Percentiles rank a stretch among this genome's conserved stretches.
Evolutionary conservation across 208 protist genomes (phyloP).

Genomic region (Blastocrithidia nonstop): DNA sequence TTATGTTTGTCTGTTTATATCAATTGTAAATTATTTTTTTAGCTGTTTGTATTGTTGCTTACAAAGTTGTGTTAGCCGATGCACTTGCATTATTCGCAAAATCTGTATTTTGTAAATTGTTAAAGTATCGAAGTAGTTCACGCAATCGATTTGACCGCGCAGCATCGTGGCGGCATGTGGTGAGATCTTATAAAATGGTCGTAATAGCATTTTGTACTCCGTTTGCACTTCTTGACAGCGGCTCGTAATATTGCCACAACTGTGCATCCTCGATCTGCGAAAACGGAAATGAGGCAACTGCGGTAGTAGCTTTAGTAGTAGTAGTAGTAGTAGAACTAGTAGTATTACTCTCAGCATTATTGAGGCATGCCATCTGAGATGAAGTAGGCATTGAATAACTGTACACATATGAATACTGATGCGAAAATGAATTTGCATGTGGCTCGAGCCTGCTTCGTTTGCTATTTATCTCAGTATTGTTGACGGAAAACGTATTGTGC

Average conservation of each 20-base stretch:
- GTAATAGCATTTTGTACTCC: conserved; percentile 20
- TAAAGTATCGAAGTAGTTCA: conserved; percentile 58
- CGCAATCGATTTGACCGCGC: conserved; percentile 36
- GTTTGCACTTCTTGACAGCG: conserved; percentile 9
- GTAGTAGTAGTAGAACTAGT: neutral
- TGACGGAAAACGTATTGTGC: no score
- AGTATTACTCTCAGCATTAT: neutral
- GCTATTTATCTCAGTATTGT: neutral
- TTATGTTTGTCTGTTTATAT: no score
- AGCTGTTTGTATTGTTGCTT: no score
- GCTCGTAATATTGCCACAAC: conserved; percentile 11
- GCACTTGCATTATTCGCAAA: no score
- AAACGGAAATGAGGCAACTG: conserved; percentile 2
- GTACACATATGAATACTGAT: neutral
- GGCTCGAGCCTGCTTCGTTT: neutral
- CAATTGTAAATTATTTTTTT: no score
- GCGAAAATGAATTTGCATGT: neutral
- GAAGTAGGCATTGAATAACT: neutral
- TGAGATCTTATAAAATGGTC: conserved; percentile 32
- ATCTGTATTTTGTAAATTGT: conserved; percentile 14
- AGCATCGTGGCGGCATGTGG: conserved; percentile 30
- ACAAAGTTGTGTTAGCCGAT: no score
- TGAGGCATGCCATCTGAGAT: neutral
- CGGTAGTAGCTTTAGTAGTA: neutral
- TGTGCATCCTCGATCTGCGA: conserved; percentile 8